Conservation (phyloP, 768 basidiomycete species). For the Lactarius sanguifluus region DNA sequence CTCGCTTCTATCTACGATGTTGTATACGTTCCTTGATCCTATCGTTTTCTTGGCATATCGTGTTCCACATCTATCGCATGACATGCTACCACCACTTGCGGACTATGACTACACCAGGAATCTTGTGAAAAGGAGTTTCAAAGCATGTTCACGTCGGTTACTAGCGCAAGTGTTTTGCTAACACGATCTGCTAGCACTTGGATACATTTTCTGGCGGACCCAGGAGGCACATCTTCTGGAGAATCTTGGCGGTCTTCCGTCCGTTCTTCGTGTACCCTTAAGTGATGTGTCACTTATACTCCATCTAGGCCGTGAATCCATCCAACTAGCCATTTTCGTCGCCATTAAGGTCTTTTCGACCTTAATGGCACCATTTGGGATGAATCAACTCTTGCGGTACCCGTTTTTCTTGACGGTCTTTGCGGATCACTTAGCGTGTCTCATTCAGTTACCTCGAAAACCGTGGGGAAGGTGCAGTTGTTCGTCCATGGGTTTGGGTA, state of each 20-base stretch:
- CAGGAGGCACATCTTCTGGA: slow-evolving; percentile 33
- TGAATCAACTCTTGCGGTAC: too few relatives aligned
- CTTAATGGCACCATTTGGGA: too few relatives aligned
- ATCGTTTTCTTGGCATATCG: too few relatives aligned
- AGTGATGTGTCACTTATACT: neutral
- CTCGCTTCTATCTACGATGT: slow-evolving; percentile 50
- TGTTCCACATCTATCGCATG: too few relatives aligned
- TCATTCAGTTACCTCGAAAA: too few relatives aligned
- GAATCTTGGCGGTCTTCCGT: slow-evolving; percentile 32
- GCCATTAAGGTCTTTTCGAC: too few relatives aligned
- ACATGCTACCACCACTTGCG: slow-evolving; percentile 48
- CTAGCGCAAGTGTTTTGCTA: neutral
- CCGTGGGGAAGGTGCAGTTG: too few relatives aligned
- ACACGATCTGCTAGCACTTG: slow-evolving; percentile 31
- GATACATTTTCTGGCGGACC: slow-evolving; percentile 31
- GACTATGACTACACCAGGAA: slow-evolving; percentile 45
- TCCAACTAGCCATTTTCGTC: too few relatives aligned
- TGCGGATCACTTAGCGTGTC: too few relatives aligned
- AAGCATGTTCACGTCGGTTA: slow-evolving; percentile 30
- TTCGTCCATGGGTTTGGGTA: too few relatives aligned
- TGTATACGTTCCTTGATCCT: too few relatives aligned
- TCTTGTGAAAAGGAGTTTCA: slow-evolving; percentile 38
- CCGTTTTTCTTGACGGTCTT: too few relatives aligned
- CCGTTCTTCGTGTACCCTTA: neutral
- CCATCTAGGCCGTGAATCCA: slow-evolving; percentile 31